Evolutionary conservation across 805 yeast species (phyloP).

Genomic region (Kodamaea kaohsiungensis): DNA sequence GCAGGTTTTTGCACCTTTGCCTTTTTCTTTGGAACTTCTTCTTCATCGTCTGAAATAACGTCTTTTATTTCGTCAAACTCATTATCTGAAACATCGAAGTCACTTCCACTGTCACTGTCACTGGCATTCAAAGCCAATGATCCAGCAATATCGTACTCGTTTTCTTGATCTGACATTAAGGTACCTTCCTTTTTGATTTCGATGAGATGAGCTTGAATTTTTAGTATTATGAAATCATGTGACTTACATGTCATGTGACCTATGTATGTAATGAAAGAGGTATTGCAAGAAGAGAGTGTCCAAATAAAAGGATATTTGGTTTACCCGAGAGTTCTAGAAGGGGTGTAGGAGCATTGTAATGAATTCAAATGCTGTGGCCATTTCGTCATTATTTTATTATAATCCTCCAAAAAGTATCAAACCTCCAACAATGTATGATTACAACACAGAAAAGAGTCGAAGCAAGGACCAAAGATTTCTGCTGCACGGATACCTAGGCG

Average conservation of each 20-base stretch:
- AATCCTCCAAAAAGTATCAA: not conserved
- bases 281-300: too few species aligned
- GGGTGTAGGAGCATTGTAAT: not conserved
- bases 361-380: not conserved
- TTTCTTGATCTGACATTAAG: constrained; percentile 8
- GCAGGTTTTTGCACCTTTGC: constrained; percentile 22
- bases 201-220: constrained; percentile 7
- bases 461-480: not conserved
- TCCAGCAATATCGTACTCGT: constrained; percentile 7
- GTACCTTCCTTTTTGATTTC: constrained; percentile 1
- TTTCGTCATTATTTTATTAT: not conserved
- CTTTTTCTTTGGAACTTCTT: constrained; percentile 25
- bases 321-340: not conserved
- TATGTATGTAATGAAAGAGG: too few species aligned
- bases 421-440: not conserved
- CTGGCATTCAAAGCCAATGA: constrained; percentile 3
- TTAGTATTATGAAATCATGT: not conserved
- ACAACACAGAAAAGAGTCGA: not conserved
- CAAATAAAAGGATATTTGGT: not conserved
- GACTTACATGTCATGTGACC: too few species aligned
- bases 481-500: not conserved
- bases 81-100: constrained; percentile 25
- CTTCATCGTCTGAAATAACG: constrained; percentile 22
- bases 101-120: constrained; percentile 51
- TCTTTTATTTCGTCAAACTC: constrained; percentile 15